phyloP scores from a whole-genome alignment of 805 yeast genomes.

The Wickerhamiella lipophila region DNA sequence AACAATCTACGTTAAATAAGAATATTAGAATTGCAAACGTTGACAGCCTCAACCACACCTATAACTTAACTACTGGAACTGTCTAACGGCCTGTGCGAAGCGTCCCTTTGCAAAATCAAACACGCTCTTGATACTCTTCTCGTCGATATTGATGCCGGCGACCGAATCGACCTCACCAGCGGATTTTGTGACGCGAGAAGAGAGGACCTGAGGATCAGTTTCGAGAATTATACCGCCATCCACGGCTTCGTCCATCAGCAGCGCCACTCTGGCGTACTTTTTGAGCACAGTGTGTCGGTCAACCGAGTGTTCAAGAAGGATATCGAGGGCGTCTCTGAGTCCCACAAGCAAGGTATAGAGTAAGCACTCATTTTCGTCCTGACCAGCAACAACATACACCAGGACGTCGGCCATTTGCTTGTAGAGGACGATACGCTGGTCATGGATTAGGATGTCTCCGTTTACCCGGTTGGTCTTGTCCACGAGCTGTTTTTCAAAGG shows the following conservation, averaged over 20 bases:
- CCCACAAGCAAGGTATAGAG: conserved; percentile 65
- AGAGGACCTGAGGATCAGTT: conserved; percentile 74
- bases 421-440: conserved; percentile 70
- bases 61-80: not conserved
- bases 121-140: conserved; percentile 53
- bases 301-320: conserved; percentile 51
- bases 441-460: conserved; percentile 68
- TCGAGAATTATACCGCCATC: conserved; percentile 92
- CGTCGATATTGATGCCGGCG: conserved; percentile 29
- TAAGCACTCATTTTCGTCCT: conserved; percentile 77
- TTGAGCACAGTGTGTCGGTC: conserved; percentile 72
- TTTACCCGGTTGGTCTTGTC: conserved; percentile 67
- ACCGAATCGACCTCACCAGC: conserved; percentile 58
- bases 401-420: conserved; percentile 65
- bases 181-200: conserved; percentile 70
- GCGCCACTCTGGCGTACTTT: conserved; percentile 69
- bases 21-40: too few species aligned
- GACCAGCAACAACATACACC: conserved; percentile 55
- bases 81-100: conserved; percentile 38
- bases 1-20: too few species aligned
- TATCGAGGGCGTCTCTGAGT: conserved; percentile 67
- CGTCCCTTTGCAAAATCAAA: conserved; percentile 80
- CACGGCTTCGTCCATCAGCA: conserved; percentile 81
- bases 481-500: conserved; percentile 63
- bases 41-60: too few species aligned